Evolutionary conservation across 2,329 filamentous ascomycete genomes (phyloP).

Genomic region (Cordyceps cicadae): DNA sequence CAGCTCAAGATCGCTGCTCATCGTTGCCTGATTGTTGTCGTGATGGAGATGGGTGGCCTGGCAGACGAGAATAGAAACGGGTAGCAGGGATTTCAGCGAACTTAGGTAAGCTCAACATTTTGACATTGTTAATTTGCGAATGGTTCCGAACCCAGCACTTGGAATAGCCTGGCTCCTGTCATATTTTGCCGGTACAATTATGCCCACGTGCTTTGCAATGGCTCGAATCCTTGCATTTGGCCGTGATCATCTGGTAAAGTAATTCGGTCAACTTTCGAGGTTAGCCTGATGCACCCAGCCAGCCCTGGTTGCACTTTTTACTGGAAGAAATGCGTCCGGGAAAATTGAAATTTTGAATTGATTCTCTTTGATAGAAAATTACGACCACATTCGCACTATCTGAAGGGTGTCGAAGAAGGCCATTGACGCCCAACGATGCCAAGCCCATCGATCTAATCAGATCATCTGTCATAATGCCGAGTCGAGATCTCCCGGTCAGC

Average conservation of each 20-base stretch:
- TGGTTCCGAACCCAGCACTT: too few species aligned
- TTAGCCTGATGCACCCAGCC: not conserved
- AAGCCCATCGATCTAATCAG: not conserved
- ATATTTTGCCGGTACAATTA: too few species aligned
- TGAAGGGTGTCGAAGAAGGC: not conserved
- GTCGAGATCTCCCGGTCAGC: not conserved
- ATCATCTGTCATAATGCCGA: not conserved
- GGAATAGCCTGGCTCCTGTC: too few species aligned
- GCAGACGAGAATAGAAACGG: too few species aligned
- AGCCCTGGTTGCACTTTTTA: too few species aligned
- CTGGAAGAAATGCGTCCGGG: not conserved
- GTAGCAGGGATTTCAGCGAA: too few species aligned
- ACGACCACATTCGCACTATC: not conserved
- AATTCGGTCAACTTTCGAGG: not conserved
- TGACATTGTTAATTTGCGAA: too few species aligned
- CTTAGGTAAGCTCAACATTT: too few species aligned
- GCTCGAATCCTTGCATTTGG: not conserved
- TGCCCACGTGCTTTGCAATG: too few species aligned
- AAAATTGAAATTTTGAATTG: not conserved
- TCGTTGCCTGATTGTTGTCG: too few species aligned
- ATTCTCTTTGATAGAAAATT: not conserved
- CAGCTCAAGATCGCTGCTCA: too few species aligned
- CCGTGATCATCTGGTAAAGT: not conserved
- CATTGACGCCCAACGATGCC: not conserved
- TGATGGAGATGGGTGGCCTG: too few species aligned